phyloP scores from a whole-genome alignment of 257 asterid genomes.

The Nicotiana sylvestris region DNA sequence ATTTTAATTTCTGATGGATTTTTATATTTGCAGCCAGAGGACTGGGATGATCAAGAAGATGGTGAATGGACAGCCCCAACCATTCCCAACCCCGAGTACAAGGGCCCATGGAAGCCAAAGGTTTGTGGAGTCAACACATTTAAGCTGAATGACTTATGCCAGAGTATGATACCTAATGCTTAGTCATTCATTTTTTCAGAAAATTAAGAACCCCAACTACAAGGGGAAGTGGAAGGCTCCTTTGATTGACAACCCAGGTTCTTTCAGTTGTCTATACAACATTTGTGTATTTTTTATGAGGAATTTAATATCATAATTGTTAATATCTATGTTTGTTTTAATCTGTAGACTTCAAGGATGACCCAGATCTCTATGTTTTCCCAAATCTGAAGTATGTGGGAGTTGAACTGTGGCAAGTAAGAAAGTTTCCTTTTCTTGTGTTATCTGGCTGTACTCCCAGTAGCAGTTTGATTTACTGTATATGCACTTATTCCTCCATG shows the following conservation, averaged over 20 bases:
- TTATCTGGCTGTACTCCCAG: background rate
- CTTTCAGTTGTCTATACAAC: background rate
- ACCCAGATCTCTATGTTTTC: slow-evolving; percentile 87
- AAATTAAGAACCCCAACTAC: slow-evolving; percentile 84
- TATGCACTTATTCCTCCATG: background rate
- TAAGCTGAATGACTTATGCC: background rate
- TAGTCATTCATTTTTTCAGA: slow-evolving; percentile 31
- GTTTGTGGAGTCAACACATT: slow-evolving; percentile 29
- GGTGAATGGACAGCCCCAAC: slow-evolving; percentile 97
- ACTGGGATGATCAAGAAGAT: slow-evolving; percentile 98
- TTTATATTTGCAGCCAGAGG: slow-evolving; percentile 70
- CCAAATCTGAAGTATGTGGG: slow-evolving; percentile 94
- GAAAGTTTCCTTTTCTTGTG: background rate
- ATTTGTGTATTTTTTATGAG: background rate
- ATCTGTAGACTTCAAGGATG: slow-evolving; percentile 81
- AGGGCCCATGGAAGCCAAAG: slow-evolving; percentile 87
- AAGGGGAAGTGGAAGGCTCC: slow-evolving; percentile 95
- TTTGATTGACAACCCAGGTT: slow-evolving; percentile 85
- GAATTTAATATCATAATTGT: background rate
- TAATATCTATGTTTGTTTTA: background rate
- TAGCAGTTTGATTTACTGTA: background rate
- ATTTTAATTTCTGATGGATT: background rate
- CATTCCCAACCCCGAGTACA: slow-evolving; percentile 88
- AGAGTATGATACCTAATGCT: slow-evolving; percentile 6
- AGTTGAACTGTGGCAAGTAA: slow-evolving; percentile 97